Evolutionary conservation across 495 filamentous ascomycete genomes (phyloP), one percentile per base, ranked within the genome.

Genomic region (Aspergillus cavernicola): DNA sequence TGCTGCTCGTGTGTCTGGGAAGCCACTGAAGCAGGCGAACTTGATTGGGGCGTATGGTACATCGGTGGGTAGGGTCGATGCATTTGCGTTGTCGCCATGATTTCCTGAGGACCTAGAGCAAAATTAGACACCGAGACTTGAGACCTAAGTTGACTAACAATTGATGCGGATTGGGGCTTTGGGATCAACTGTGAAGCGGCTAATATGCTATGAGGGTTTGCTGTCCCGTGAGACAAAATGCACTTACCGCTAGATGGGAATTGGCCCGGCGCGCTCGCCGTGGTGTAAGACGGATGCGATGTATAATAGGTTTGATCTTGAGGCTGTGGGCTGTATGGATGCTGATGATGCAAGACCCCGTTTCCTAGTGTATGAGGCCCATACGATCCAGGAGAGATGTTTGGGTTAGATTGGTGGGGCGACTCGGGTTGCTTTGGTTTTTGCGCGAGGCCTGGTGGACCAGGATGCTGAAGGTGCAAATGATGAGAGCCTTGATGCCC

Each of bases 21-120:
- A 49, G 92, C 87, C 55, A 97, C 91, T 51, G 93, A 96, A n/a
- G 89, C 88, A 31, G 93, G 93, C 19, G 93, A 96, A 69, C 90
- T 95, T 22, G 91, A 96, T 73, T 96, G 90, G 13, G 92, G 91
- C 3, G 92, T 96, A 64, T 96, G 90, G 63, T 98, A 96, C 55
- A 96, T 96, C 23, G 92, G 89, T 20, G 92, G 92, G 57, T 92
- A 97, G 43, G 78, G 78, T 50, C 84, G 81, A 66, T 86, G 87
- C 84, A 96, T 92, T 64, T 88, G 86, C 57, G 92, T 84, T 46
- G 92, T 83, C 54, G 93, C 92, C 93, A 97, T 97, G 74, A 92
- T 85, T 57, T 97, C 92, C 71, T 87, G 81, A 43, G 82, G 87
- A 66, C 91, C 88, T 96, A 58, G 23, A 24, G 37, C 22, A 31